Percentiles rank a stretch among this genome's conserved stretches.
phyloP scores from a whole-genome alignment of 306 rosid species.

The Datisca glomerata region DNA sequence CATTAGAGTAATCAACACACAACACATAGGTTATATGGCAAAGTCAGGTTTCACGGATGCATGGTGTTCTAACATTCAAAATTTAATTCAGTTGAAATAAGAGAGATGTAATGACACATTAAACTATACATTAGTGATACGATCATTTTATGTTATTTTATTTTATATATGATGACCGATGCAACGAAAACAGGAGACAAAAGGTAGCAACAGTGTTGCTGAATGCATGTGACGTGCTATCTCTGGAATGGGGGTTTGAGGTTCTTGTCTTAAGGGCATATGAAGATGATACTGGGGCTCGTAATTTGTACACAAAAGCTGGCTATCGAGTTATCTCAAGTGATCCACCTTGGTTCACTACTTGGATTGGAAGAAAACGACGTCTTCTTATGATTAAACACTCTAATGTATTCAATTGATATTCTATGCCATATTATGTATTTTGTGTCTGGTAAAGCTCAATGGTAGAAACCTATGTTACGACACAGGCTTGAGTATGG shows the following conservation, averaged over 20 bases:
- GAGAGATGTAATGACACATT: too few relatives aligned
- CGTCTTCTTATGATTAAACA: conserved; percentile 73
- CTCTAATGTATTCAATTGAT: too few relatives aligned
- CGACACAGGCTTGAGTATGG: too few relatives aligned
- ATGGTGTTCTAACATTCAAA: too few relatives aligned
- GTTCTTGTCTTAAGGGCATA: conserved; percentile 69
- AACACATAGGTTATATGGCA: too few relatives aligned
- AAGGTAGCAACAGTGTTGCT: conserved; percentile 55
- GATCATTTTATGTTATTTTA: neutral
- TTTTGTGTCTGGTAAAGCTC: too few relatives aligned
- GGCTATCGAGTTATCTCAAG: conserved; percentile 55
- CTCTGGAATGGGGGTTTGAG: conserved; percentile 52
- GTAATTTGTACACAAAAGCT: conserved; percentile 55
- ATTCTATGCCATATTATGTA: too few relatives aligned
- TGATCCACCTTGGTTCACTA: conserved; percentile 67
- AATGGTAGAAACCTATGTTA: too few relatives aligned
- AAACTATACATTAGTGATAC: too few relatives aligned
- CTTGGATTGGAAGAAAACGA: conserved; percentile 83
- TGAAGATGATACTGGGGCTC: conserved; percentile 76
- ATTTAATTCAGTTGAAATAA: too few relatives aligned
- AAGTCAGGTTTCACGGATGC: too few relatives aligned
- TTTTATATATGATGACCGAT: neutral
- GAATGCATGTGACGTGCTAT: conserved; percentile 53
- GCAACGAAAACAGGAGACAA: conserved; percentile 46
- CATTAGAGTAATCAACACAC: too few relatives aligned